Conservation (phyloP, 2,329 filamentous ascomycete genomes). For the Hymenoscyphus albidus region DNA sequence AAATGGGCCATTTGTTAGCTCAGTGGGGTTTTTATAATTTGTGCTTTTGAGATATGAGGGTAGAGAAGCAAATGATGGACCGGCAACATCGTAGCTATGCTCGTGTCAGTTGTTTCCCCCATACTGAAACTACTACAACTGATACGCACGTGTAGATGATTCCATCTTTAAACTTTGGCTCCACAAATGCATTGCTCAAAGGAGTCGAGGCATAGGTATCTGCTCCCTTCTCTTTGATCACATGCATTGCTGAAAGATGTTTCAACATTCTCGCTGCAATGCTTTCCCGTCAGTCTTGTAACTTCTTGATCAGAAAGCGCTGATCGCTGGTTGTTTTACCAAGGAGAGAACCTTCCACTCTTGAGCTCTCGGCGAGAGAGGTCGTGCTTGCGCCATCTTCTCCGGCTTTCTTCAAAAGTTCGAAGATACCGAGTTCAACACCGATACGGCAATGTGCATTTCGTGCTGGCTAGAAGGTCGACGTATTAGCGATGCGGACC, state of each 20-base stretch:
- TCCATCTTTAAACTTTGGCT: neutral
- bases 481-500: neutral
- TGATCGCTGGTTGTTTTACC: neutral
- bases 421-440: neutral
- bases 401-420: neutral
- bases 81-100: slow-evolving; percentile 36
- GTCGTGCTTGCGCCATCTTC: neutral
- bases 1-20: slow-evolving; percentile 35
- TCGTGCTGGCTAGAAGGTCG: neutral
- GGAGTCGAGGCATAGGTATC: neutral
- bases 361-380: neutral
- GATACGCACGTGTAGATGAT: slow-evolving; percentile 17
- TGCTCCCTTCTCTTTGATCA: neutral
- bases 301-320: neutral
- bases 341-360: neutral
- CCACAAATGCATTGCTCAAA: neutral
- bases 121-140: slow-evolving; percentile 36
- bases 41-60: slow-evolving; percentile 35
- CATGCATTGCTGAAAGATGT: neutral
- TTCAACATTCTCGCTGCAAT: neutral
- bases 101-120: neutral
- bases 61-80: slow-evolving; percentile 35
- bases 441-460: neutral
- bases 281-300: neutral
- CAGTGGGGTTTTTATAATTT: slow-evolving; percentile 32